Evolutionary conservation across 352 stramenopile species (phyloP).

Genomic region (Nothophytophthora sp.): DNA sequence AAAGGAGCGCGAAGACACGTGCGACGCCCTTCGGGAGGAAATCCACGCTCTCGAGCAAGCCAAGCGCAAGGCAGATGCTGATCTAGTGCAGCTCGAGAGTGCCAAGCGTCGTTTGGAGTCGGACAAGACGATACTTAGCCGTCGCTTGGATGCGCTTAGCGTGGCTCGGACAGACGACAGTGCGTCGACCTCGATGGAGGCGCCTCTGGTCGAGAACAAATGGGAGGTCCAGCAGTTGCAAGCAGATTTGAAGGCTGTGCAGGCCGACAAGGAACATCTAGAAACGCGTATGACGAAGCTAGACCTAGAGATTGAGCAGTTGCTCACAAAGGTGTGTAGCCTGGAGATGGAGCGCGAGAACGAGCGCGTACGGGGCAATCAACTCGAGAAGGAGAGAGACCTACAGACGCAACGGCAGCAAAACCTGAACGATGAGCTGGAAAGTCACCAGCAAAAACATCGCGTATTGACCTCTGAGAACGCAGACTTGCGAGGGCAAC

Average conservation of each 20-base stretch:
- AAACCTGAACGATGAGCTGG: constrained; percentile 32
- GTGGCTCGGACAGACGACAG: constrained; percentile 21
- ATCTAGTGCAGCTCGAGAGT: constrained; percentile 23
- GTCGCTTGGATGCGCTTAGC: constrained; percentile 25
- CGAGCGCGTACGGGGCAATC: constrained; percentile 27
- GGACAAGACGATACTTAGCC: constrained; percentile 20
- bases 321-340: constrained; percentile 23
- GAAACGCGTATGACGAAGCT: constrained; percentile 22
- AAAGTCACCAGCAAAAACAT: constrained; percentile 24
- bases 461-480: constrained; percentile 23
- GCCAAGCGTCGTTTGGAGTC: constrained; percentile 21
- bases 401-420: constrained; percentile 25
- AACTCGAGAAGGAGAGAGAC: constrained; percentile 39
- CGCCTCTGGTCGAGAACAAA: constrained; percentile 33
- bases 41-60: constrained; percentile 16
- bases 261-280: constrained; percentile 44
- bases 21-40: constrained; percentile 13
- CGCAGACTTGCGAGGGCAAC: constrained; percentile 30
- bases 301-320: constrained; percentile 35
- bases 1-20: constrained; percentile 21
- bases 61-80: constrained; percentile 9
- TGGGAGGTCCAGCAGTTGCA: constrained; percentile 56
- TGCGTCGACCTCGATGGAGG: constrained; percentile 11
- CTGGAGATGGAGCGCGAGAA: constrained; percentile 28
- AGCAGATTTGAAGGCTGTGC: constrained; percentile 27